Evolutionary conservation across 192 early-diverging fungal genomes (phyloP), one percentile per base, ranked within the genome.

Genomic region (Blastocladiella britannica): DNA sequence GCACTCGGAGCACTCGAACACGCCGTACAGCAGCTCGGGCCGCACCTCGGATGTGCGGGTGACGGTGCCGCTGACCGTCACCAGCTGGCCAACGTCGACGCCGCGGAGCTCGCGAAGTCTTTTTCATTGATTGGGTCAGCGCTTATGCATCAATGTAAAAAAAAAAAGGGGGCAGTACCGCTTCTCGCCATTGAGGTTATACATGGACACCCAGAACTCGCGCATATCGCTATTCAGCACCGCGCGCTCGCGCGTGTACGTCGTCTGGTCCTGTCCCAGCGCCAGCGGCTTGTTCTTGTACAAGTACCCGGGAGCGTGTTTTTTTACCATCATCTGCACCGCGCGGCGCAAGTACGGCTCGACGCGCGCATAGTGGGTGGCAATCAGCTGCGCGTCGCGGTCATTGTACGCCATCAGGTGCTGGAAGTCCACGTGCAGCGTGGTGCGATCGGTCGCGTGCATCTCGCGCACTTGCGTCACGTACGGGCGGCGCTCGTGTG

Each of bases 21-120:
- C 82, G 26, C 89, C 94, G 62, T 73, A 82, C 18, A 96, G 55
- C 6, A 98, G 75, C 74, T 98, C 94, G 8, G 94, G 94, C 30
- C 94, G 70, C 27, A 98, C 91, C 72, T 98, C 91, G 43, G 87
- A 91, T 3, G 91, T 98, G 22, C 94, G 70, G 8, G 94, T 98
- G 25, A 98, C 93, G 5, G 94, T 98, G 30, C 94, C 94, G 52
- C 79, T 75, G 37, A 96, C 75, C 29, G 76, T 73, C 29, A 84
- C 71, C 30, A 97, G 74, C 47, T 86, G 73, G 24, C 91, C 94
- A 53, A 94, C 79, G 27, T 73, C 72, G 29, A 83, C 80, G 53
- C 86, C 88, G 53, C 81, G 80, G 53, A 97, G 65, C 64, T 92
- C 83, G 58, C 94, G 85, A 20, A 97, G 72, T 25, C 88, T 79